Evolutionary conservation across 2,329 filamentous ascomycete genomes (phyloP), one percentile per base, ranked within the genome.

Genomic region (Aspergillus sp.): DNA sequence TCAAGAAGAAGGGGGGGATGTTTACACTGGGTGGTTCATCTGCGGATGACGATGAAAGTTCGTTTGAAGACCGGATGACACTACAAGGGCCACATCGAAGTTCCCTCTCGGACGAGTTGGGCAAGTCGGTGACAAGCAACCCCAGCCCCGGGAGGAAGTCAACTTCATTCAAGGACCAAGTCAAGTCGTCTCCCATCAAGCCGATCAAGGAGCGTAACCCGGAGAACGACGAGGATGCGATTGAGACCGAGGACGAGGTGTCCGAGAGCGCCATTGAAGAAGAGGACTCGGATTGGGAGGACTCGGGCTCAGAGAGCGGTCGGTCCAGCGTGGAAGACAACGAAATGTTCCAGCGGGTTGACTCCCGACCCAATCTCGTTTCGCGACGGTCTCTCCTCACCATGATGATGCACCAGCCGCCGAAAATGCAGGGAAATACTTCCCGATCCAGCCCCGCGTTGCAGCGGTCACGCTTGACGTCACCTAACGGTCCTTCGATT

Each of bases 311-410:
- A 40, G 84, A 93, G 47, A 91, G 82, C 53, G 82, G 80, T 36
- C 82, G 83, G 45, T 84, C 84, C 1, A 93, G 84, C 54, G 72
- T 86, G 32, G 83, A 91, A 40, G 82, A 91, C 39, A 79, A 76
- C 51, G 73, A 76, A 13, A 70, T 86, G 48, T 98, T 98, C 71
- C 79, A 88, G 58, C 82, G 91, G 6, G 86, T 96, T 30, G 85
- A 94, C 57, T 95, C 88, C 25, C 79, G 79, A 57, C 77, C 80
- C 5, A 85, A 94, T 52, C 69, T 96, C 15, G 80, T 82, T 2
- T 93, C 89, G 1, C 78, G 84, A 30, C 80, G 82, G 31, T 96
- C 89, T 2, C 74, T 96, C 25, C 80, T 98, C 44, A 95, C 88
- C 1, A 78, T 89, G 32, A 81, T 89, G 71, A 78, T 98, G 55